Conservation (phyloP, 345 rosid species). For the Jatropha curcas region DNA sequence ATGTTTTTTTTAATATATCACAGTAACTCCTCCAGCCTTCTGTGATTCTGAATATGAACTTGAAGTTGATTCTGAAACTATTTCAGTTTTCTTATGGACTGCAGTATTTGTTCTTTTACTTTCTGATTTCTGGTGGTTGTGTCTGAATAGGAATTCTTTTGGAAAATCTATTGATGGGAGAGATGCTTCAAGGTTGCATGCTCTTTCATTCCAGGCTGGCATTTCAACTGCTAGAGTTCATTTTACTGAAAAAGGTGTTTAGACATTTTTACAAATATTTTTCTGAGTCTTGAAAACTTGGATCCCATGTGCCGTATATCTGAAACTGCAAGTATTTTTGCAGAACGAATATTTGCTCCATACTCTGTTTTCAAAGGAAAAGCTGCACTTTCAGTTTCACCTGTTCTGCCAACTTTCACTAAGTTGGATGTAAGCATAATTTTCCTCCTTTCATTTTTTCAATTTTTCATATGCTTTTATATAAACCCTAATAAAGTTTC, state of each 20-base stretch:
- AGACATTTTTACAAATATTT: neutral
- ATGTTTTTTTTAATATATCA: neutral
- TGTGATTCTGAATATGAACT: neutral
- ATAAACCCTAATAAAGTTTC: neutral
- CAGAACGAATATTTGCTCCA: slow-evolving; percentile 66
- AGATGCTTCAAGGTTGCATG: slow-evolving; percentile 35
- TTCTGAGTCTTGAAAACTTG: neutral
- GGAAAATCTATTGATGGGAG: slow-evolving; percentile 10
- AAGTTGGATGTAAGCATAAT: slow-evolving; percentile 46
- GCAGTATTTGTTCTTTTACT: neutral
- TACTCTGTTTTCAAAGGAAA: slow-evolving; percentile 81
- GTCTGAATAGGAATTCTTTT: slow-evolving; percentile 5
- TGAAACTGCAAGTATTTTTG: slow-evolving; percentile 29
- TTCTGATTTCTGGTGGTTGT: slow-evolving; percentile 3
- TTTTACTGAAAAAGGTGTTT: slow-evolving; percentile 40
- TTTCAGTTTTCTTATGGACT: neutral
- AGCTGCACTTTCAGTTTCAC: slow-evolving; percentile 77
- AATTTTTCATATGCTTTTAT: neutral
- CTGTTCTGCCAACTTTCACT: slow-evolving; percentile 67
- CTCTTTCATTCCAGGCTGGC: slow-evolving; percentile 37
- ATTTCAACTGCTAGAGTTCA: slow-evolving; percentile 39
- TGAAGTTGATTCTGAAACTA: neutral
- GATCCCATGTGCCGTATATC: neutral
- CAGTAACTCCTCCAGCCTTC: neutral
- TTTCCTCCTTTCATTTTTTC: neutral